Conservation (phyloP, 169 alveolate species). For the Plasmodium ovale region DNA sequence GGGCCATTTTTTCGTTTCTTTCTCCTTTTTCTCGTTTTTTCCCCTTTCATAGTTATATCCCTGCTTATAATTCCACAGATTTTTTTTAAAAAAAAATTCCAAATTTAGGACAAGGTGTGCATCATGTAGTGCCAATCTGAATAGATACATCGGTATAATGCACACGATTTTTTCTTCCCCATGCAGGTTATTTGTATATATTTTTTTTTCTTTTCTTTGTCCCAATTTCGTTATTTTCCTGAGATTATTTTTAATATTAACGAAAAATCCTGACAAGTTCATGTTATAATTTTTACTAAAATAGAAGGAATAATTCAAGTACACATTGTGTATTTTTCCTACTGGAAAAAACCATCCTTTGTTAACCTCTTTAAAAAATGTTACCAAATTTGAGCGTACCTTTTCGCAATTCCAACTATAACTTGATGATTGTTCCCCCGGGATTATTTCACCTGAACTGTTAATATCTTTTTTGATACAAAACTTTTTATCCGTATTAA, state of each 20-base stretch:
- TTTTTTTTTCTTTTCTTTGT: not conserved
- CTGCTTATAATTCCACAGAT: conserved; percentile 43
- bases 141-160: conserved; percentile 26
- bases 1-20: not conserved
- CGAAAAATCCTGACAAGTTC: not conserved
- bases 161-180: not conserved
- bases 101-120: conserved; percentile 35
- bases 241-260: conserved; percentile 4
- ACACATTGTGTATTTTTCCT: conserved; percentile 35
- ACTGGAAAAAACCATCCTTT: not conserved
- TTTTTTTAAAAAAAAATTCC: conserved; percentile 39
- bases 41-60: not conserved
- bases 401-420: not conserved
- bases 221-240: not conserved
- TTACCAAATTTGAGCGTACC: conserved; percentile 4
- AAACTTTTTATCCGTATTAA: conserved; percentile 35
- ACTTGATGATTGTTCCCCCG: too few relatives aligned
- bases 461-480: not conserved
- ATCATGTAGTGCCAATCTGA: conserved; percentile 11
- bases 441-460: not conserved
- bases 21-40: not conserved
- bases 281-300: conserved; percentile 53
- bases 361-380: conserved; percentile 39
- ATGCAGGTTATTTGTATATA: not conserved
- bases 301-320: conserved; percentile 46